A percentile compares a stretch with the other conserved stretches of the same genome.
phyloP scores from a whole-genome alignment of 805 yeast species.

The Clavispora asparagi region DNA sequence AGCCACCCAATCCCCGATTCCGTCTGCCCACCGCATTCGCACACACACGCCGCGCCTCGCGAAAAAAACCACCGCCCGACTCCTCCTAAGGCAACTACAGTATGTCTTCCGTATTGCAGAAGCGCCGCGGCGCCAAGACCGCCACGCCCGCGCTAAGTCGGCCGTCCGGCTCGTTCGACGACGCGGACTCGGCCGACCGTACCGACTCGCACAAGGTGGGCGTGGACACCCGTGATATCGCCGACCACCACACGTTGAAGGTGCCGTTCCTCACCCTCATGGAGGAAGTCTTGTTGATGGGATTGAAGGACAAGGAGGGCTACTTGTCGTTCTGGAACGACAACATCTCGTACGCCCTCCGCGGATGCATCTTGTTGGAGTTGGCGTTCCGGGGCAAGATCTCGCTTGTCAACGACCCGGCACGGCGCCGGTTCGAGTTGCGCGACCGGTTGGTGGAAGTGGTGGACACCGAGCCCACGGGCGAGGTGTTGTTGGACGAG shows the following conservation, averaged over 20 bases:
- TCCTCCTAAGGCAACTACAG: background rate
- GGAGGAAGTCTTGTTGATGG: slow-evolving; percentile 94
- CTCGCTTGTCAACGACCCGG: slow-evolving; percentile 85
- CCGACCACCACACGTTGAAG: slow-evolving; percentile 33
- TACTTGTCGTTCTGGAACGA: slow-evolving; percentile 97
- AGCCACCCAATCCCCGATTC: background rate
- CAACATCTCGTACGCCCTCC: slow-evolving; percentile 88
- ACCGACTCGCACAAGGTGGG: slow-evolving; percentile 59
- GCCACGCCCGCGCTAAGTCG: slow-evolving; percentile 12
- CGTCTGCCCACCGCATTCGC: background rate
- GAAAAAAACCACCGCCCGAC: background rate
- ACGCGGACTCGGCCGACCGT: slow-evolving; percentile 12
- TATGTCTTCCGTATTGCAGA: slow-evolving; percentile 50
- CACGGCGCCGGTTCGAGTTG: slow-evolving; percentile 81
- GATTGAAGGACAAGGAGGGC: slow-evolving; percentile 93
- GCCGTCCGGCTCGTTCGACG: slow-evolving; percentile 20
- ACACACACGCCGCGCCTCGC: slow-evolving; percentile 1
- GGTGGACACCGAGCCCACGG: slow-evolving; percentile 79
- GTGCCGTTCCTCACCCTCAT: slow-evolving; percentile 80
- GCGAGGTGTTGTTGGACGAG: slow-evolving; percentile 93
- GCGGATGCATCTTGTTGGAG: slow-evolving; percentile 91
- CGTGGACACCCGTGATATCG: slow-evolving; percentile 70
- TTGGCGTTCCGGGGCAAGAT: slow-evolving; percentile 88
- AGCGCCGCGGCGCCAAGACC: slow-evolving; percentile 58
- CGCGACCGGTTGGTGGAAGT: slow-evolving; percentile 87